These are phyloP conservation scores for Flaveria ramosissima DNA, from an alignment of 129 eudicot genomes.

Conservation along the genomic window DNA sequence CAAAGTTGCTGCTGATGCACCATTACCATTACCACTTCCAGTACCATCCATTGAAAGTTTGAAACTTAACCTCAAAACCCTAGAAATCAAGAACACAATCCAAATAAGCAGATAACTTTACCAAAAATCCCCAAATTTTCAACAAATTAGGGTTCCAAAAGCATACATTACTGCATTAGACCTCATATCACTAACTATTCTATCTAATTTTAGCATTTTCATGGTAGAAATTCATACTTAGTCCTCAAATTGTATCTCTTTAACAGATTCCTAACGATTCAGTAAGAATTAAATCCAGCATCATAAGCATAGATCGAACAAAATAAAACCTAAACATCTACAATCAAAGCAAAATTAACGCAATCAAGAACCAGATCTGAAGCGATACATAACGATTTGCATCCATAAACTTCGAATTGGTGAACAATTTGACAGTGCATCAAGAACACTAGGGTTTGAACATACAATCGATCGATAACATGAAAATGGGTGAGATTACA, in stretches of 20 bases:
- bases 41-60: conserved; percentile 59
- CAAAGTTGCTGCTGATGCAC: conserved; percentile 44
- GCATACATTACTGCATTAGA: neutral
- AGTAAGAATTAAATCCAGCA: neutral
- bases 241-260: neutral
- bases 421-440: neutral
- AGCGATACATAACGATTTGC: conserved; percentile 13
- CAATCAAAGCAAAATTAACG: neutral
- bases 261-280: neutral
- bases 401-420: neutral
- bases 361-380: conserved; percentile 21
- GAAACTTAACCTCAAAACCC: conserved; percentile 28
- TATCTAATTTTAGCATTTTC: neutral
- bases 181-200: neutral
- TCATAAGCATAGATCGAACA: neutral
- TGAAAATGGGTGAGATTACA: neutral
- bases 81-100: conserved; percentile 32
- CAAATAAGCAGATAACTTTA: neutral
- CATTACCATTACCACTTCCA: conserved; percentile 49
- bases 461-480: neutral
- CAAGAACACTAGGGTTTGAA: conserved; percentile 14
- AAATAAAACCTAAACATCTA: neutral
- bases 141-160: neutral
- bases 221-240: neutral
- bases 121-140: neutral